phyloP scores from a whole-genome alignment of 345 rosid genomes.

The Erucastrum elatum region DNA sequence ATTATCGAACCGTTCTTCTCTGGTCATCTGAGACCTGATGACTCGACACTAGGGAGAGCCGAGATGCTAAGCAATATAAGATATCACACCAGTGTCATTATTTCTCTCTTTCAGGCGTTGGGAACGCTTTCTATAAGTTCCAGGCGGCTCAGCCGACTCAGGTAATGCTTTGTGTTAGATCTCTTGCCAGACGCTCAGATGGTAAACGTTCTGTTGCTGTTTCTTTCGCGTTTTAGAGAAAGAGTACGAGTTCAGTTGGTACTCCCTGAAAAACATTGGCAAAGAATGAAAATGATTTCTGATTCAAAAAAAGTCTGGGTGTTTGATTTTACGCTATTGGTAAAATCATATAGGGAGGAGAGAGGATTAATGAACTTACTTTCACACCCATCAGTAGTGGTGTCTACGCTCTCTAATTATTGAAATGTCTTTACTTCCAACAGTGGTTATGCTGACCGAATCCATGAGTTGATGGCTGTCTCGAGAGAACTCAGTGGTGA shows the following conservation, averaged over 20 bases:
- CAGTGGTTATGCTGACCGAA: constrained; percentile 99
- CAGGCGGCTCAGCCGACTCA: constrained; percentile 86
- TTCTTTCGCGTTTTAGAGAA: not conserved
- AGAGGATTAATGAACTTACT: not conserved
- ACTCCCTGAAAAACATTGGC: not conserved
- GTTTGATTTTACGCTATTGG: not conserved
- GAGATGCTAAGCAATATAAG: constrained; percentile 97
- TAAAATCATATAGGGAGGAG: not conserved
- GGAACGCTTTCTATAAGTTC: constrained; percentile 97
- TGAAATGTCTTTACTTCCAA: constrained; percentile 25
- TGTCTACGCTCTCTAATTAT: constrained; percentile 14
- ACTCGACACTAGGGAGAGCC: constrained; percentile 91
- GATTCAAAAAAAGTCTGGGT: not conserved
- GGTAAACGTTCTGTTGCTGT: not conserved
- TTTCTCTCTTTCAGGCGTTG: constrained; percentile 82
- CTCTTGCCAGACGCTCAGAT: constrained; percentile 15
- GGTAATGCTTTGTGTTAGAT: constrained; percentile 52
- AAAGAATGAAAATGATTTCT: not conserved
- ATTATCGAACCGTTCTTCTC: constrained; percentile 97
- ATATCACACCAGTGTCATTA: constrained; percentile 96
- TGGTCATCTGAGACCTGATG: constrained; percentile 85
- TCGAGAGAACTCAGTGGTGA: constrained; percentile 77
- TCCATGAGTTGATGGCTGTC: constrained; percentile 81
- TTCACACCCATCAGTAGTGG: constrained; percentile 13
- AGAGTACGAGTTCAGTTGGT: constrained; percentile 4